phyloP scores from a whole-genome alignment of 805 yeast genomes.

The Kluyveromyces nonfermentans region DNA sequence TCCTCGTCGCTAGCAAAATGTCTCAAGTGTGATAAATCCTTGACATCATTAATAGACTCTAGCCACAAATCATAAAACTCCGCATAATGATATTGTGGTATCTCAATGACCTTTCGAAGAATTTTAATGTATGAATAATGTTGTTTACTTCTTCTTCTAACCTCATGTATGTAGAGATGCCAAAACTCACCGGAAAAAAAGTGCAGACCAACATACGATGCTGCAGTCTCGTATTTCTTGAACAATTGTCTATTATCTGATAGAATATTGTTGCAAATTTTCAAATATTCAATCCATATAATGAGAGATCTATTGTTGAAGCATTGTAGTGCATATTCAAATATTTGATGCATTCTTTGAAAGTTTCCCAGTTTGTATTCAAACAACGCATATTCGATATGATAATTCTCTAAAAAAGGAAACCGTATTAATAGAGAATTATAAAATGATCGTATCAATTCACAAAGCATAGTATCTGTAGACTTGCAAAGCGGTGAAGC shows the following conservation, averaged over 20 bases:
- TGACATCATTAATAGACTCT: constrained; percentile 19
- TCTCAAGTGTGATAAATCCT: constrained; percentile 19
- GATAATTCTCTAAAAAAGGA: constrained; percentile 28
- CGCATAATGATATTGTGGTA: constrained; percentile 26
- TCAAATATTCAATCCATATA: constrained; percentile 26
- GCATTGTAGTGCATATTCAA: constrained; percentile 14
- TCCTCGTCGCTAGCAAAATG: constrained; percentile 19
- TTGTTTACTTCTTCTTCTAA: constrained; percentile 15
- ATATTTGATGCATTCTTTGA: constrained; percentile 18
- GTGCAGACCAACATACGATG: constrained; percentile 25
- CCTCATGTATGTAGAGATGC: constrained; percentile 25
- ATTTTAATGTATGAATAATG: constrained; percentile 17
- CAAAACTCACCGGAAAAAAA: constrained; percentile 29
- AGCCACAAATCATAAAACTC: constrained; percentile 26
- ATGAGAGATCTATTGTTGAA: constrained; percentile 25
- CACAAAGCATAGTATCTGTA: constrained; percentile 12
- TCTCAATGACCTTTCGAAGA: constrained; percentile 24
- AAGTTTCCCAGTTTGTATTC: constrained; percentile 27
- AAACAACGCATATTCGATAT: constrained; percentile 27
- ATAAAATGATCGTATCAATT: constrained; percentile 19
- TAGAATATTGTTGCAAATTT: constrained; percentile 22
- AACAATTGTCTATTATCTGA: constrained; percentile 17
- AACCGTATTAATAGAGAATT: constrained; percentile 22
- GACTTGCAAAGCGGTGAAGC: constrained; percentile 23
- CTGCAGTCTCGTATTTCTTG: constrained; percentile 25